Conservation (phyloP, 2,329 filamentous ascomycete species). For the Phialophora tarda region DNA sequence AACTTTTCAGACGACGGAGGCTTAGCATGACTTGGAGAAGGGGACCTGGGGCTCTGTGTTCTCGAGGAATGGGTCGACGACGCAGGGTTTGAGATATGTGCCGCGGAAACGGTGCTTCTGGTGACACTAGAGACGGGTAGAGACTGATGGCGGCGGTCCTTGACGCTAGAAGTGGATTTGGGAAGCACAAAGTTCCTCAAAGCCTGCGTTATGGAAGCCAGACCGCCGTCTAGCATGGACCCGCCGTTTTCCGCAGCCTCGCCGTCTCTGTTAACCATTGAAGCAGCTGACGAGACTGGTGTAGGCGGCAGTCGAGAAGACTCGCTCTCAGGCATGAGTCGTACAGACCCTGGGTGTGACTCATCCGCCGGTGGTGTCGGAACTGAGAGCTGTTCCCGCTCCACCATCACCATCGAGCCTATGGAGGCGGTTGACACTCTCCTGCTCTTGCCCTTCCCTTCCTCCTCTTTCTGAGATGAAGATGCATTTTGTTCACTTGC, state of each 20-base stretch:
- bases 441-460: constrained; percentile 38
- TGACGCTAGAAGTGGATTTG: constrained; percentile 44
- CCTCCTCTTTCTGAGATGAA: constrained; percentile 19
- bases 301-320: constrained; percentile 50
- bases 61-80: constrained; percentile 59
- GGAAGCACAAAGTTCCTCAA: constrained; percentile 54
- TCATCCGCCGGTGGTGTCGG: constrained; percentile 41
- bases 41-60: constrained; percentile 57
- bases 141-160: constrained; percentile 53
- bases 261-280: constrained; percentile 51
- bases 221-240: constrained; percentile 47
- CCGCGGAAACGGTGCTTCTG: constrained; percentile 68
- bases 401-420: constrained; percentile 52
- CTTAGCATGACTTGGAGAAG: constrained; percentile 52
- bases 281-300: constrained; percentile 51
- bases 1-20: constrained; percentile 50
- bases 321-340: constrained; percentile 43
- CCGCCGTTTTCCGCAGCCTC: constrained; percentile 50
- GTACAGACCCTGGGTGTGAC: constrained; percentile 38
- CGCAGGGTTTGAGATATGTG: constrained; percentile 72
- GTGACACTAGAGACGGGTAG: constrained; percentile 69
- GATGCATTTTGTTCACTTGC: constrained; percentile 23
- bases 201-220: constrained; percentile 51
- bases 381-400: constrained; percentile 46
- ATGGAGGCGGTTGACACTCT: constrained; percentile 45